Evolutionary conservation across 352 stramenopile species (phyloP).

Genomic region (Globisporangium nagaii): DNA sequence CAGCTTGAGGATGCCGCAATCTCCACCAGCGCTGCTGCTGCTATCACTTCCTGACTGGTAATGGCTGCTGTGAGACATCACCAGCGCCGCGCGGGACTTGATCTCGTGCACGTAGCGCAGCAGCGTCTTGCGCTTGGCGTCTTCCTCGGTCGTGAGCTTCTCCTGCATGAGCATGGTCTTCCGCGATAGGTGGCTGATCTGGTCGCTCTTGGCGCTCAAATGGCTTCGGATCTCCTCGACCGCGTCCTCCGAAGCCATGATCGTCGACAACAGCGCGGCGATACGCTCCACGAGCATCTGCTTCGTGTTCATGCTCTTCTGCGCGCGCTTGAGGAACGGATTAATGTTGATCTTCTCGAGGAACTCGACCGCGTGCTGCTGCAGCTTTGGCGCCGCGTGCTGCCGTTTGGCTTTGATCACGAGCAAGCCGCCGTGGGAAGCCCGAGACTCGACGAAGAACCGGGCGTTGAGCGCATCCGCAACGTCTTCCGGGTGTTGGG

Average conservation of each 20-base stretch:
- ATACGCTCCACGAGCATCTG: constrained; percentile 90
- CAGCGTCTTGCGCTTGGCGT: constrained; percentile 94
- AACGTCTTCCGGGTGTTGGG: constrained; percentile 51
- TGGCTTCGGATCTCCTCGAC: constrained; percentile 43
- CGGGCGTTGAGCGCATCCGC: constrained; percentile 54
- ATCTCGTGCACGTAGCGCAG: constrained; percentile 93
- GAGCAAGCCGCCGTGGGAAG: constrained; percentile 77
- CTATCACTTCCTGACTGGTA: constrained; percentile 7
- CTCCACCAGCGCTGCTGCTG: constrained; percentile 7
- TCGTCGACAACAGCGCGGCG: constrained; percentile 65
- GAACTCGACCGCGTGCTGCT: constrained; percentile 77
- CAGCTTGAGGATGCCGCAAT: constrained; percentile 58
- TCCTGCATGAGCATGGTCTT: constrained; percentile 81
- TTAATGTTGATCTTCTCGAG: constrained; percentile 90
- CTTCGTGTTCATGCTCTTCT: constrained; percentile 91
- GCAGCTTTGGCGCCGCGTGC: constrained; percentile 45
- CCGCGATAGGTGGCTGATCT: constrained; percentile 71
- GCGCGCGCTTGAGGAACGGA: constrained; percentile 89
- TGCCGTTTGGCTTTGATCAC: constrained; percentile 91
- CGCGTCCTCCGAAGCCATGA: constrained; percentile 74
- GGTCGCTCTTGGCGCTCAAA: constrained; percentile 58
- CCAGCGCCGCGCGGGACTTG: constrained; percentile 60
- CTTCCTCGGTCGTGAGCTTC: constrained; percentile 87
- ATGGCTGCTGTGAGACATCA: constrained; percentile 7
- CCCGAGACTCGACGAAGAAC: constrained; percentile 86